Evolutionary conservation across 371 early-diverging fungal species (phyloP), one percentile per base, ranked within the genome.

Genomic region (Mortierella sp.): DNA sequence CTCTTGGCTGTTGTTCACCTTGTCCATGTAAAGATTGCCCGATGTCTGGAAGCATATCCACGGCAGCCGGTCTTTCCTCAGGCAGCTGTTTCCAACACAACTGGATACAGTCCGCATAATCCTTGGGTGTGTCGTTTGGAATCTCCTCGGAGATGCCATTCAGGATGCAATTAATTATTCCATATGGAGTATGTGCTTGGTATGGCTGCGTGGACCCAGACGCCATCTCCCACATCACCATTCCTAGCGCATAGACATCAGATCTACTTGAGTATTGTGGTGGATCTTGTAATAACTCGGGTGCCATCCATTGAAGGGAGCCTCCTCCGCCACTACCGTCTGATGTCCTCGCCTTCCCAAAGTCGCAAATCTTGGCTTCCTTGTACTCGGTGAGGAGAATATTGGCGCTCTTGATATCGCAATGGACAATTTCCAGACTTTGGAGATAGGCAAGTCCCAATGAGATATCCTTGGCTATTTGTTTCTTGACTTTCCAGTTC

Each of bases 1-100:
- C 17, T 21, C 34, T 58, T 85, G 91, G 78, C 92, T 90, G 92
- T 15, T 91, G 67, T 14, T 84, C 85, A 17, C 84, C 87, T 48
- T 84, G 80, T 6, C 85, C 90, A 17, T 84, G 80, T 6, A 85
- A 76, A 49, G 86, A 81, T 12, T 82, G 84, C 42, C 80, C 79
- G 9, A 78, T 82, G 49, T 67, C 80, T 56, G 73, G 58, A 19
- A 58, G 28, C 11, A 58, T 37, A 2, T 58, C 41, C 26, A 34
- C 39, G 2, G 58, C 49, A 37, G 58, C 37, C 1, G 58, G 58
- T 58, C 58, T 48, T 21, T 49, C 49, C n/a, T 19, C 49, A 49
- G 58, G 49, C 28, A 34, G 17, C 26, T 34, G 48, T 9, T 62
- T 14, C 63, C 63, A 62, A 55, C 63, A 53, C 28, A 6, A 26